A percentile compares a stretch with the other conserved stretches of the same genome.
These are phyloP conservation scores for Eucalyptus tenuipes DNA, from an alignment of 345 rosid species.

Conservation along the genomic window DNA sequence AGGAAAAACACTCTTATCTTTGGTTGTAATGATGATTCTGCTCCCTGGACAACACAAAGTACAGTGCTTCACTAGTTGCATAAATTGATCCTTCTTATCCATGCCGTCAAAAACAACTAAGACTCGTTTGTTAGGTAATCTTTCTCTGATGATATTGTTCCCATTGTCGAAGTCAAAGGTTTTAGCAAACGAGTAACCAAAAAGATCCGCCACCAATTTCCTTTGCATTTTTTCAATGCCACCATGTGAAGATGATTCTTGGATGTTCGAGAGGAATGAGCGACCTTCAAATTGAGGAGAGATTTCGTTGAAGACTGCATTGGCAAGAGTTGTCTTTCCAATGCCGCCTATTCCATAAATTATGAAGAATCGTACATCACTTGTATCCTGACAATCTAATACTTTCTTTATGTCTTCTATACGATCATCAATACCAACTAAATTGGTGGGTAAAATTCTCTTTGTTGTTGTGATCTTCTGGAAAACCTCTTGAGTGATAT, in stretches of 20 bases:
- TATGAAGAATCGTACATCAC: neutral
- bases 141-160: neutral
- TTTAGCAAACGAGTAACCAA: fast-evolving
- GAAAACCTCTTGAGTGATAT: no score
- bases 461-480: no score
- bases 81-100: neutral
- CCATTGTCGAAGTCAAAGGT: neutral
- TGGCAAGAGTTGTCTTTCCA: neutral
- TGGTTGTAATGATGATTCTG: neutral
- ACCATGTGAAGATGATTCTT: neutral
- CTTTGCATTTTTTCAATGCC: neutral
- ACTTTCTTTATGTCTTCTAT: neutral
- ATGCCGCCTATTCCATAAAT: neutral
- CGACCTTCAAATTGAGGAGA: neutral
- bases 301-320: neutral
- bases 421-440: no score
- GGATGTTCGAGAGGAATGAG: neutral
- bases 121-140: neutral
- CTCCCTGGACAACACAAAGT: neutral
- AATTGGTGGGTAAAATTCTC: no score
- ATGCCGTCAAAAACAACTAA: neutral
- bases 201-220: fast-evolving
- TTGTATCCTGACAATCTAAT: neutral
- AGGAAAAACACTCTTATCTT: neutral
- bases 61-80: neutral